Evolutionary conservation across 306 rosid species (phyloP).

Genomic region (Macrotyloma uniflorum): DNA sequence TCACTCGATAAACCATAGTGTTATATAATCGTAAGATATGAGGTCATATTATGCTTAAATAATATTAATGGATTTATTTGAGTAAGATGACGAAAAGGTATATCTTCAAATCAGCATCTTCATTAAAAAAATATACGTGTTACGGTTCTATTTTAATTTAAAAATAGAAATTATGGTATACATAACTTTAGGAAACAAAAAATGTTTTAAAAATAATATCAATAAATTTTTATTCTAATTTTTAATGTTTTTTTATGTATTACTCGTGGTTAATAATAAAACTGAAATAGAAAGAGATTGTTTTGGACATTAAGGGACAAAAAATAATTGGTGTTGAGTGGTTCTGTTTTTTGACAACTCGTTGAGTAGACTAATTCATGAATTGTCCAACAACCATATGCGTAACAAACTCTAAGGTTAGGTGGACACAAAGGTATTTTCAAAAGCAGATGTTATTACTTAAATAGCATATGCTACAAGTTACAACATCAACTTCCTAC

Average conservation of each 20-base stretch:
- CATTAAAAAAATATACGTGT: neutral
- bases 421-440: slow-evolving; percentile 25
- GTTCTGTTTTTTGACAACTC: neutral
- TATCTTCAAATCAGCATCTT: neutral
- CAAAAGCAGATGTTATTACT: neutral
- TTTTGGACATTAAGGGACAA: slow-evolving; percentile 21
- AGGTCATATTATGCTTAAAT: neutral
- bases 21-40: neutral
- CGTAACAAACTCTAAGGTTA: neutral
- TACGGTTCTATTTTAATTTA: neutral
- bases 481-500: slow-evolving; percentile 8
- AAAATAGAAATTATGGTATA: neutral
- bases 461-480: neutral
- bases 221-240: neutral
- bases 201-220: neutral
- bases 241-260: neutral
- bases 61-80: neutral
- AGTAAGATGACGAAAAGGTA: neutral
- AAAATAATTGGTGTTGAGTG: slow-evolving; percentile 39
- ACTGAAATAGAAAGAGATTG: neutral
- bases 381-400: slow-evolving; percentile 29
- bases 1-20: no score
- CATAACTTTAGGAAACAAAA: neutral
- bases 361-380: slow-evolving; percentile 32
- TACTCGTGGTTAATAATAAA: neutral